phyloP scores from a whole-genome alignment of 2,329 filamentous ascomycete species.

The Aspergillus phoenicis region DNA sequence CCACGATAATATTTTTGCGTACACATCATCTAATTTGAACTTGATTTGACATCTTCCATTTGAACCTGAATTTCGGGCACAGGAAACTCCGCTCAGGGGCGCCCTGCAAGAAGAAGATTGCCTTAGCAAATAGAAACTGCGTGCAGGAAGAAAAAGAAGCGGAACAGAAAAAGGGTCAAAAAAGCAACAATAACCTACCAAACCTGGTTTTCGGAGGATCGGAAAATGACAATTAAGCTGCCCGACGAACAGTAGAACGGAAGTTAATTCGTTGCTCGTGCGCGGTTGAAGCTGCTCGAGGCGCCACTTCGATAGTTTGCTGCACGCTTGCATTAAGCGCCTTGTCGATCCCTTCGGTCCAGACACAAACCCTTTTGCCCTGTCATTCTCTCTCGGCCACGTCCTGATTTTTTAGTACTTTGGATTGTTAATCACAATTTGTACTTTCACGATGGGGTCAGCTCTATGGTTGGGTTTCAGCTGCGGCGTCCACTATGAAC shows the following conservation, averaged over 20 bases:
- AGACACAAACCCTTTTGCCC: neutral
- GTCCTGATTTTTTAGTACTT: neutral
- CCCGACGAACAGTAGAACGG: neutral
- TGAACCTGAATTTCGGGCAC: neutral
- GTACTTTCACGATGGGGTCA: neutral
- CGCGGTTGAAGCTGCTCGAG: slow-evolving; percentile 5
- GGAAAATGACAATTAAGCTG: neutral
- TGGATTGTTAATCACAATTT: neutral
- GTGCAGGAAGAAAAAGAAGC: neutral
- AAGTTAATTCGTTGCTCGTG: neutral
- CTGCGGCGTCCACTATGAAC: neutral
- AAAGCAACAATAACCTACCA: neutral
- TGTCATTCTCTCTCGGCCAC: neutral
- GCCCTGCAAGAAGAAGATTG: too few species aligned
- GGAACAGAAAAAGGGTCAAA: neutral
- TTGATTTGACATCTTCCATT: neutral
- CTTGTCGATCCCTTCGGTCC: neutral
- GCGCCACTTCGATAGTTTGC: slow-evolving; percentile 18
- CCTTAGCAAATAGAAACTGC: neutral
- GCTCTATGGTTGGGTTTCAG: neutral
- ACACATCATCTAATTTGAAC: too few species aligned
- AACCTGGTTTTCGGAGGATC: neutral
- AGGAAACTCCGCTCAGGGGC: slow-evolving; percentile 4
- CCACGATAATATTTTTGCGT: too few species aligned
- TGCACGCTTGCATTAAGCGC: slow-evolving; percentile 3